These are phyloP conservation scores for Candida mattraensis DNA, from an alignment of 805 yeast species.

Conservation along the genomic window DNA sequence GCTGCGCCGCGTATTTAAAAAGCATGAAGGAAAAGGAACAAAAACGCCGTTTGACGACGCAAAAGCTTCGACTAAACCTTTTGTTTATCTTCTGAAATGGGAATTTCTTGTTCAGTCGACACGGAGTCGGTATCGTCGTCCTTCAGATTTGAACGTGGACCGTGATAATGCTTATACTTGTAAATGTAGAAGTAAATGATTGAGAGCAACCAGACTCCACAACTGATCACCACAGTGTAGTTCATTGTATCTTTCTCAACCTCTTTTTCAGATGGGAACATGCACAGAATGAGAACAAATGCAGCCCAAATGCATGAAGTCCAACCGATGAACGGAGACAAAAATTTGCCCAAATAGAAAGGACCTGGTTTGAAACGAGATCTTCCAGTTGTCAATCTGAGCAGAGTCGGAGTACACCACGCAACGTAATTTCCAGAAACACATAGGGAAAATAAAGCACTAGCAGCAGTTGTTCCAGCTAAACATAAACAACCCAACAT, in stretches of 20 bases:
- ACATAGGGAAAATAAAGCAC: conserved; percentile 62
- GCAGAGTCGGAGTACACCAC: conserved; percentile 59
- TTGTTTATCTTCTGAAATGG: no score
- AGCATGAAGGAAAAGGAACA: no score
- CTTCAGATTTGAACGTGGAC: conserved; percentile 40
- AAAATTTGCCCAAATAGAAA: conserved; percentile 56
- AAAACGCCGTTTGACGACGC: no score
- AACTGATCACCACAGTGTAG: conserved; percentile 64
- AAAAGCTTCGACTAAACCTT: no score
- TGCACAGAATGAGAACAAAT: conserved; percentile 54
- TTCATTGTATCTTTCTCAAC: conserved; percentile 59
- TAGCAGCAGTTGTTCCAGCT: conserved; percentile 58
- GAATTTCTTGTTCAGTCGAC: no score
- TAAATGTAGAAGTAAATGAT: conserved; percentile 48
- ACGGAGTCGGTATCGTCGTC: conserved; percentile 8
- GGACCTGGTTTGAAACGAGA: conserved; percentile 64
- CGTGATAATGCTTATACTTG: conserved; percentile 54
- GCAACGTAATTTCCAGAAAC: conserved; percentile 63
- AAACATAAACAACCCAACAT: conserved; percentile 57
- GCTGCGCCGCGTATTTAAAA: no score
- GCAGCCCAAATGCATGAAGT: conserved; percentile 49
- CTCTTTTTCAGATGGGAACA: conserved; percentile 53
- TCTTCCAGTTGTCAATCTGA: conserved; percentile 49
- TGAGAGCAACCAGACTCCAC: conserved; percentile 57
- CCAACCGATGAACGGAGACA: conserved; percentile 44